Conservation (phyloP, 2,329 filamentous ascomycete species). For the Fusarium falciforme region DNA sequence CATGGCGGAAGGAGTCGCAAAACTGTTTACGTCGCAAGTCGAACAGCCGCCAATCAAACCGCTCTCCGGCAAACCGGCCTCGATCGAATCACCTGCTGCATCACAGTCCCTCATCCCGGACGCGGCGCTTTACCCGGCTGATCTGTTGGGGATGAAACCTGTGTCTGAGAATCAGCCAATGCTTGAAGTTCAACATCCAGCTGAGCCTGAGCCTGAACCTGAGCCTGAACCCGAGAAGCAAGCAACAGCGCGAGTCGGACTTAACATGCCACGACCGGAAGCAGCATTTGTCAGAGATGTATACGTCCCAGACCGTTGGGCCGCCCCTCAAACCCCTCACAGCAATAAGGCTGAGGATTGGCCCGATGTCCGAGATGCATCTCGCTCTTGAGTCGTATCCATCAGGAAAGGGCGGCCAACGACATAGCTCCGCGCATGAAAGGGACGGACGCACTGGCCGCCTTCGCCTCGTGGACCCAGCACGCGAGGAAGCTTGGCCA, state of each 20-base stretch:
- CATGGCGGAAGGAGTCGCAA: slow-evolving; percentile 2
- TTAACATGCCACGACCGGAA: neutral
- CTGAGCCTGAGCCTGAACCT: neutral
- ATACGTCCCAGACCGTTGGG: neutral
- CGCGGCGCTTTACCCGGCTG: neutral
- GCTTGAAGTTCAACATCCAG: neutral
- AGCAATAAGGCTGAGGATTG: slow-evolving; percentile 3
- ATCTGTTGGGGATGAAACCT: neutral
- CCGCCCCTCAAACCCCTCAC: neutral
- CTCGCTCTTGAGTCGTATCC: neutral
- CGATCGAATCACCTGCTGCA: neutral
- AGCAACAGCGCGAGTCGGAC: neutral
- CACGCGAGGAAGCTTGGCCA: neutral
- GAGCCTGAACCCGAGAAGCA: neutral
- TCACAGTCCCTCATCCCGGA: neutral
- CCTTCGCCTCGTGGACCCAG: neutral
- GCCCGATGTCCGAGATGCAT: neutral
- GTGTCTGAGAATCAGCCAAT: neutral
- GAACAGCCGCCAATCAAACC: neutral
- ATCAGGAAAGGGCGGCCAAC: neutral
- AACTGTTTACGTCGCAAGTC: neutral
- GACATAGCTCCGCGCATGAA: neutral
- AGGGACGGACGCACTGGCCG: neutral
- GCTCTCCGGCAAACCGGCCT: neutral
- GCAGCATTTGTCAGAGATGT: neutral